Conservation (phyloP, 768 basidiomycete species). For the Leccinum obscurum region DNA sequence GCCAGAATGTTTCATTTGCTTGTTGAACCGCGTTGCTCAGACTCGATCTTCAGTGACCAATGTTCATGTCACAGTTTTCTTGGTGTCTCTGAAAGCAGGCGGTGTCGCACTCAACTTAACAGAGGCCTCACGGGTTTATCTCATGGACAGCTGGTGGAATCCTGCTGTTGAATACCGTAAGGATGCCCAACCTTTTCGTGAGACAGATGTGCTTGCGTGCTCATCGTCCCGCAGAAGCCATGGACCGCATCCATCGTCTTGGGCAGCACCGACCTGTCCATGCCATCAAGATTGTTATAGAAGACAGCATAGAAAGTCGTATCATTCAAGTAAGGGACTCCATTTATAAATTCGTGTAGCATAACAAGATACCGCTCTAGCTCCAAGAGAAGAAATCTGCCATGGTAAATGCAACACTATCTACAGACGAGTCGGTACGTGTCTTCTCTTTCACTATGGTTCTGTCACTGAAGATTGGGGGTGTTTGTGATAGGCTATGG, state of each 20-base stretch:
- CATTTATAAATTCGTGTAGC: not conserved
- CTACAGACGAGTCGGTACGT: slow-evolving; percentile 74
- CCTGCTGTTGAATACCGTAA: slow-evolving; percentile 89
- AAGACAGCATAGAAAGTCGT: slow-evolving; percentile 94
- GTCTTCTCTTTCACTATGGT: not conserved
- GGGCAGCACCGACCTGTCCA: slow-evolving; percentile 94
- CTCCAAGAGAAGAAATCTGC: slow-evolving; percentile 97
- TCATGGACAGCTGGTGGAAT: slow-evolving; percentile 99
- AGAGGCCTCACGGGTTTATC: slow-evolving; percentile 89
- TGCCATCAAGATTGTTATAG: slow-evolving; percentile 91
- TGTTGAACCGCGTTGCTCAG: not conserved
- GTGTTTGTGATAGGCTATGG: slow-evolving; percentile 69
- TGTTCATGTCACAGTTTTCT: slow-evolving; percentile 94
- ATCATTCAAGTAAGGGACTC: slow-evolving; percentile 56
- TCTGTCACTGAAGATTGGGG: slow-evolving; percentile 12
- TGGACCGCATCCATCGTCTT: slow-evolving; percentile 95
- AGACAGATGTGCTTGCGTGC: not conserved
- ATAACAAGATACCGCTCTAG: slow-evolving; percentile 33
- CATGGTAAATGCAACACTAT: slow-evolving; percentile 89
- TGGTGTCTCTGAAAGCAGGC: slow-evolving; percentile 94
- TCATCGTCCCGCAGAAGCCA: slow-evolving; percentile 63
- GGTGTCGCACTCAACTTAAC: slow-evolving; percentile 91
- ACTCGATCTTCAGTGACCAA: slow-evolving; percentile 67
- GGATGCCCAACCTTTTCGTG: slow-evolving; percentile 28
- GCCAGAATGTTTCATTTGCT: slow-evolving; percentile 21